phyloP scores from a whole-genome alignment of 768 basidiomycete genomes.

The Termitomyces sp. region DNA sequence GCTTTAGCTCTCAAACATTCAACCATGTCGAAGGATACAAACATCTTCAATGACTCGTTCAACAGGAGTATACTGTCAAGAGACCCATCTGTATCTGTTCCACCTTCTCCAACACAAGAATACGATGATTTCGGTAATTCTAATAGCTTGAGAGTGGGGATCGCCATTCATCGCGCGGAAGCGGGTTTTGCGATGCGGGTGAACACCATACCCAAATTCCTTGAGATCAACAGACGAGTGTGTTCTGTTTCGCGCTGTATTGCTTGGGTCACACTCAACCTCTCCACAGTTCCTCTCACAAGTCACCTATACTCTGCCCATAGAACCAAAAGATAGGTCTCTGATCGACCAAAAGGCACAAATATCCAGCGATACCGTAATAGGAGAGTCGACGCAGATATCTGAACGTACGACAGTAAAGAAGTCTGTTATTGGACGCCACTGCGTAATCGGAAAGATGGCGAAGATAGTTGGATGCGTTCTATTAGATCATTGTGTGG shows the following conservation, averaged over 20 bases:
- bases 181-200: slow-evolving; percentile 63
- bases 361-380: slow-evolving; percentile 77
- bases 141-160: slow-evolving; percentile 59
- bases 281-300: slow-evolving; percentile 46
- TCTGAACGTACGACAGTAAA: slow-evolving; percentile 81
- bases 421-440: slow-evolving; percentile 73
- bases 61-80: slow-evolving; percentile 19
- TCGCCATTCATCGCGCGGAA: slow-evolving; percentile 53
- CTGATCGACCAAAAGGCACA: slow-evolving; percentile 80
- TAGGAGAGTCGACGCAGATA: slow-evolving; percentile 81
- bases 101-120: slow-evolving; percentile 42
- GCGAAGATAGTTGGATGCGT: slow-evolving; percentile 82
- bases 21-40: slow-evolving; percentile 34
- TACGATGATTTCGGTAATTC: slow-evolving; percentile 31
- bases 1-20: slow-evolving; percentile 58
- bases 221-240: slow-evolving; percentile 81
- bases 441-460: slow-evolving; percentile 82
- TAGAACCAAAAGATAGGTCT: slow-evolving; percentile 58
- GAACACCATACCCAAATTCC: slow-evolving; percentile 73
- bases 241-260: slow-evolving; percentile 19
- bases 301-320: slow-evolving; percentile 50
- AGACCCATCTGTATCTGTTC: slow-evolving; percentile 34
- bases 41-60: slow-evolving; percentile 15
- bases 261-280: slow-evolving; percentile 1
- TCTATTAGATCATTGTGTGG: slow-evolving; percentile 83